These are phyloP conservation scores for Coelastrella sp. DNA, from an alignment of 139 green algal species.

Conservation along the genomic window DNA sequence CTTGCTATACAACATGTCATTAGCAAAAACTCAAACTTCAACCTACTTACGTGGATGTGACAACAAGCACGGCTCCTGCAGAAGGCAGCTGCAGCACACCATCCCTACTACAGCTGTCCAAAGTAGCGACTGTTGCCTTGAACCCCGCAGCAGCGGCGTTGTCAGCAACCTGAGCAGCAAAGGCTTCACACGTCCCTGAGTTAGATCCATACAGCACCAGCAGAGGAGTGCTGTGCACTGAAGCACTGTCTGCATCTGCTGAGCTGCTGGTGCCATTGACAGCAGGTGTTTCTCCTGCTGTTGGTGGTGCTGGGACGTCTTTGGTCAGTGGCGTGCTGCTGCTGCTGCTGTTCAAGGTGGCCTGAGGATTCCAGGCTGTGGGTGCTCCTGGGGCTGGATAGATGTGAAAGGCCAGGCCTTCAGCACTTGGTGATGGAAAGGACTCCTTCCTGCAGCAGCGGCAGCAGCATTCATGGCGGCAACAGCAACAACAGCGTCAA, in stretches of 20 bases:
- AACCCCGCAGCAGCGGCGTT: conserved; percentile 23
- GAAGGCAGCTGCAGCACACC: neutral
- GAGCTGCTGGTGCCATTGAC: neutral
- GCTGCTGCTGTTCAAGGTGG: neutral
- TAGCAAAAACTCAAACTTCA: neutral
- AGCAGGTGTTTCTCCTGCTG: neutral
- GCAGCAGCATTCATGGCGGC: neutral
- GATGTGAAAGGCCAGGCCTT: conserved; percentile 22
- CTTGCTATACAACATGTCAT: neutral
- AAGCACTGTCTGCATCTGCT: neutral
- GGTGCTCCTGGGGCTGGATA: conserved; percentile 26
- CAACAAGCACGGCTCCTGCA: conserved; percentile 21
- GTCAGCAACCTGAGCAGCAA: conserved; percentile 35
- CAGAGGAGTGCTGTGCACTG: conserved; percentile 30
- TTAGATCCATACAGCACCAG: conserved; percentile 50
- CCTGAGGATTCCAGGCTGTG: neutral
- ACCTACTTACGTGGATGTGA: conserved; percentile 3
- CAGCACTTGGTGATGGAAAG: conserved; percentile 6
- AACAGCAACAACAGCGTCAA: too few relatives aligned
- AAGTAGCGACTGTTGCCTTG: neutral
- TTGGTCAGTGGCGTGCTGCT: neutral
- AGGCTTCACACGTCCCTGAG: conserved; percentile 42
- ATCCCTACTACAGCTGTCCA: conserved; percentile 15
- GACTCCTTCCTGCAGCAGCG: conserved; percentile 19
- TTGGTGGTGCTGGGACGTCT: neutral